Evolutionary conservation across 2,329 filamentous ascomycete species (phyloP).

Genomic region (Fusarium nanum): DNA sequence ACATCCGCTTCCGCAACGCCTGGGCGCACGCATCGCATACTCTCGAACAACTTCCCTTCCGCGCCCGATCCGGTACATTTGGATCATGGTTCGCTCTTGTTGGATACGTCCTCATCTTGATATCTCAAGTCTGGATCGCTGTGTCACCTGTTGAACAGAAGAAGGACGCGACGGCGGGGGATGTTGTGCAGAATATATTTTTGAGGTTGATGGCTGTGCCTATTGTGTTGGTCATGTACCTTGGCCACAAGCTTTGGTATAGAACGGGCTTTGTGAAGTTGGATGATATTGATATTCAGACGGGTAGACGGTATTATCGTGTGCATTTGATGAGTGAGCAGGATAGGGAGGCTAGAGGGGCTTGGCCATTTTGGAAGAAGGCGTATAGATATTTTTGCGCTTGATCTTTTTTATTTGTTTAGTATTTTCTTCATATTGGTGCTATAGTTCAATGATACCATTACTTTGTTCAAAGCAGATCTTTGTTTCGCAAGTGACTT

Average conservation of each 20-base stretch:
- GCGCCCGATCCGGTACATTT: constrained; percentile 77
- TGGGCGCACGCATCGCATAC: constrained; percentile 76
- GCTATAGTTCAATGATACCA: no score
- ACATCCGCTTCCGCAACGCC: constrained; percentile 87
- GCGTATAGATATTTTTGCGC: constrained; percentile 76
- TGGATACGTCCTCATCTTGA: constrained; percentile 75
- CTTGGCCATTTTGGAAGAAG: constrained; percentile 82
- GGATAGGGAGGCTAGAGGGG: constrained; percentile 77
- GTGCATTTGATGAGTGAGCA: constrained; percentile 80
- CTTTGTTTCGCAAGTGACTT: neutral
- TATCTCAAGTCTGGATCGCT: constrained; percentile 82
- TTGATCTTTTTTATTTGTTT: constrained; percentile 50
- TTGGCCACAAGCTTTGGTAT: constrained; percentile 81
- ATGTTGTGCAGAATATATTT: constrained; percentile 75
- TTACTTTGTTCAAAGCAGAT: no score
- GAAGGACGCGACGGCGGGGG: constrained; percentile 48
- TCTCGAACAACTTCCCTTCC: constrained; percentile 82
- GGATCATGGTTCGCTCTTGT: constrained; percentile 84
- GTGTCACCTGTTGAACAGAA: constrained; percentile 75
- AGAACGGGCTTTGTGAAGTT: constrained; percentile 60
- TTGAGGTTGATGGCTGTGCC: constrained; percentile 75
- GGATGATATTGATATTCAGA: constrained; percentile 85
- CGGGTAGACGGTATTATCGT: constrained; percentile 86
- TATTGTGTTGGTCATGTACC: constrained; percentile 75
- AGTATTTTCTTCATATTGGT: neutral